Percentiles rank a stretch among this genome's conserved stretches.
These are phyloP conservation scores for Lithospermum erythrorhizon DNA, from an alignment of 257 asterid genomes.

Conservation along the genomic window DNA sequence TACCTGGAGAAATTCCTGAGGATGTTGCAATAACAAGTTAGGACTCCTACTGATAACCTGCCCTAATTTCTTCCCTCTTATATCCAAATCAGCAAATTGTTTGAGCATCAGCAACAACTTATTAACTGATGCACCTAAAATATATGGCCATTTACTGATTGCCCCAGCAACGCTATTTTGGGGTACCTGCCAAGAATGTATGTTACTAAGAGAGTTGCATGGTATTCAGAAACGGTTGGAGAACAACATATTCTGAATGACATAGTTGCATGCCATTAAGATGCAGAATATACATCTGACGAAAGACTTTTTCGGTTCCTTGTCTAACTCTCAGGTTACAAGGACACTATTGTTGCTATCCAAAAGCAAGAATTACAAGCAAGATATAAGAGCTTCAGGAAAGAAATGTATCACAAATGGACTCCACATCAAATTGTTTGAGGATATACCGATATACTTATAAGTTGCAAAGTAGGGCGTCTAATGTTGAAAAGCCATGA, in stretches of 20 bases:
- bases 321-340: too few relatives aligned
- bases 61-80: slow-evolving; percentile 57
- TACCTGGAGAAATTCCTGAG: slow-evolving; percentile 77
- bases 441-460: too few relatives aligned
- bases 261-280: background rate
- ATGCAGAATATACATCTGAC: background rate
- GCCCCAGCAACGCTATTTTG: slow-evolving; percentile 39
- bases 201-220: background rate
- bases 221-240: background rate
- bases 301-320: too few relatives aligned
- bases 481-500: too few relatives aligned
- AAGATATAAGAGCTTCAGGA: too few relatives aligned
- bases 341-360: too few relatives aligned
- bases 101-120: slow-evolving; percentile 59
- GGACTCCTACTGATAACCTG: slow-evolving; percentile 70
- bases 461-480: too few relatives aligned
- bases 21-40: slow-evolving; percentile 64
- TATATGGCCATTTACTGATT: slow-evolving; percentile 59
- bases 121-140: slow-evolving; percentile 66
- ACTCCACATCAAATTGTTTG: too few relatives aligned
- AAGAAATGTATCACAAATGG: too few relatives aligned
- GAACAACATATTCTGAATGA: too few relatives aligned
- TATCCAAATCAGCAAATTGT: slow-evolving; percentile 35
- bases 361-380: too few relatives aligned
- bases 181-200: slow-evolving; percentile 48